Evolutionary conservation across 2,329 filamentous ascomycete genomes (phyloP).

Genomic region (Colletotrichum destructivum): DNA sequence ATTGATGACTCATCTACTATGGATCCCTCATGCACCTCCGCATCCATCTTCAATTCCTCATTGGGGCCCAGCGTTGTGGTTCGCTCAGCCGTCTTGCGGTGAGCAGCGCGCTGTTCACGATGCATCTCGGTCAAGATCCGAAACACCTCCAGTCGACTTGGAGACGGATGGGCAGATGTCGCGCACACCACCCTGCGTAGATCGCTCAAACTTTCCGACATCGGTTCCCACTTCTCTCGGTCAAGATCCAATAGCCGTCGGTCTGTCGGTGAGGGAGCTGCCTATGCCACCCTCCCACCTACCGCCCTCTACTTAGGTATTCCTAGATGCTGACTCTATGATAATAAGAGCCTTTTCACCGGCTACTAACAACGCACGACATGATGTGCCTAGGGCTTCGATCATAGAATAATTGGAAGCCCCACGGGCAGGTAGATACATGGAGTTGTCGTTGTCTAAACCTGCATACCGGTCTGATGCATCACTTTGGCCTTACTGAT

Average conservation of each 20-base stretch:
- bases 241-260: slow-evolving; percentile 29
- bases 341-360: neutral
- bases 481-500: neutral
- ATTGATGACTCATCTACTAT: slow-evolving; percentile 7
- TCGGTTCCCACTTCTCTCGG: slow-evolving; percentile 37
- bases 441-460: neutral
- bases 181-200: slow-evolving; percentile 35
- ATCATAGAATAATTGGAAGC: neutral
- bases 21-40: slow-evolving; percentile 4
- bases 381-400: too few relatives aligned
- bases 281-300: neutral
- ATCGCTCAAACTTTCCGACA: slow-evolving; percentile 25
- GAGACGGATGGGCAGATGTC: neutral
- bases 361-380: neutral
- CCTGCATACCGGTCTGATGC: neutral
- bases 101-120: slow-evolving; percentile 21
- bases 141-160: slow-evolving; percentile 21
- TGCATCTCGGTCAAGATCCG: slow-evolving; percentile 37
- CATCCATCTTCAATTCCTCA: slow-evolving; percentile 1
- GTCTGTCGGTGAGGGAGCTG: slow-evolving; percentile 14
- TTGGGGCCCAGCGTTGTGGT: slow-evolving; percentile 16
- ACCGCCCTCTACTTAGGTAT: neutral
- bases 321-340: neutral
- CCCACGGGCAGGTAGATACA: neutral
- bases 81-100: slow-evolving; percentile 20